Base-by-base conservation (phyloP, 305 asterid genomes). In the Rubia peregrina region DNA sequence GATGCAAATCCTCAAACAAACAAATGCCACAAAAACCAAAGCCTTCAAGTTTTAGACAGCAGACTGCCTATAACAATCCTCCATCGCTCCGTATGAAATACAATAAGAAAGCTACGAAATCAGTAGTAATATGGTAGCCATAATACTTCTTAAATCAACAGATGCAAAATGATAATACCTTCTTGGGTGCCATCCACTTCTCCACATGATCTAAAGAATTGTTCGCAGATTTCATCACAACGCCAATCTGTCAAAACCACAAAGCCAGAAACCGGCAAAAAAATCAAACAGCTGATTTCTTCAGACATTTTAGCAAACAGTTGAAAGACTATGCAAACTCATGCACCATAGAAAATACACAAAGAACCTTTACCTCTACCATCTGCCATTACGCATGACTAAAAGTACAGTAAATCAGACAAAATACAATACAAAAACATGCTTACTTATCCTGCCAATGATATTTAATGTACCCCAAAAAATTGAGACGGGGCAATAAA, bases 151-250 rank as follows among this genome's bases (percentile, higher is more conserved):
- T 1, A 38, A 72, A 14, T 66, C 42, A 51, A 51, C 9, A 6
- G 3, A 24, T 46, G 33, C 66, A 51, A 7, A 21, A 38, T 16
- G 16, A 17, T 13, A 6, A 2, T 17, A 89, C 97, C 96, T 86
- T 89, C 75, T 88, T 87, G 40, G 89, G 89, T 66, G 88, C 87
- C 89, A 89, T 85, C 98, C 98, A 92, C 80, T 82, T 78, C 68
- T 85, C 82, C 64, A 92, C 64, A 72, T 80, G 74, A 30, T 26
- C 75, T 83, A 90, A 76, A 38, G 95, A 44, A 56, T 82, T n/a
- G 0, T 71, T 80, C 0, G 87, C 95, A 33, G 97, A 86, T 86
- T 86, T 89, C 76, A 81, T 85, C 81, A 89, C 86, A 69, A 92
- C 79, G 57, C 98, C 98, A 78, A 92, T 67, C 98, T 92, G 82